phyloP scores from a whole-genome alignment of 805 yeast species.

The Lipomyces starkeyi region DNA sequence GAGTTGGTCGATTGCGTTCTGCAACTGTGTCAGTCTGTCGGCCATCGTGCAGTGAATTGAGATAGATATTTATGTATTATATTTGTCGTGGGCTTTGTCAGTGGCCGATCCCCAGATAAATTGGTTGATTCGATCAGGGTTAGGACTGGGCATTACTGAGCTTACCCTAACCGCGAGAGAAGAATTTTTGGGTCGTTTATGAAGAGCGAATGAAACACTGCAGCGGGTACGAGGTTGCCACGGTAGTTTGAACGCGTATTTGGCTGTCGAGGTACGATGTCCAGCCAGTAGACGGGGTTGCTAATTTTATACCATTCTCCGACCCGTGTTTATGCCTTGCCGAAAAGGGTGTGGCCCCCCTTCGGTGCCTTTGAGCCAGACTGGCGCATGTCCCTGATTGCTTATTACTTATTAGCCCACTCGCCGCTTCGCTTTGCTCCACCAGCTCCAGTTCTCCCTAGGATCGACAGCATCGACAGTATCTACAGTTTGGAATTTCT shows the following conservation, averaged over 20 bases:
- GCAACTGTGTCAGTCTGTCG: constrained; percentile 40
- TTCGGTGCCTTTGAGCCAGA: not conserved
- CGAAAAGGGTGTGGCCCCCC: not conserved
- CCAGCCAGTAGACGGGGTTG: not conserved
- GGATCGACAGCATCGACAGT: not conserved
- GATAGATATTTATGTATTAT: not conserved
- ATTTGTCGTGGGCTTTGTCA: too few relatives aligned
- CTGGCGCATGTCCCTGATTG: not conserved
- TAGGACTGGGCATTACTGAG: too few relatives aligned
- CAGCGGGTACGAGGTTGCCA: not conserved
- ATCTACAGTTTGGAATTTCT: too few relatives aligned
- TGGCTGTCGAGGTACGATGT: not conserved
- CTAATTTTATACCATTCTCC: not conserved
- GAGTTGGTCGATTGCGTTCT: constrained; percentile 40
- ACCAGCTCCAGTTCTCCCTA: not conserved
- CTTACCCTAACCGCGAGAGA: too few relatives aligned
- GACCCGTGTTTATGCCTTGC: not conserved
- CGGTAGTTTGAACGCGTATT: not conserved
- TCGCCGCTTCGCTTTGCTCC: not conserved
- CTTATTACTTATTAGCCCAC: not conserved
- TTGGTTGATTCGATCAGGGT: too few relatives aligned
- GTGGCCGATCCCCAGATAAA: too few relatives aligned
- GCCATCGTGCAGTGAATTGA: constrained; percentile 16
- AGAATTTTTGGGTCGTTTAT: too few relatives aligned
- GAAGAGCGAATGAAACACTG: not conserved